Base-by-base conservation (phyloP, 169 alveolate species). In the Eimeria falciformis region DNA sequence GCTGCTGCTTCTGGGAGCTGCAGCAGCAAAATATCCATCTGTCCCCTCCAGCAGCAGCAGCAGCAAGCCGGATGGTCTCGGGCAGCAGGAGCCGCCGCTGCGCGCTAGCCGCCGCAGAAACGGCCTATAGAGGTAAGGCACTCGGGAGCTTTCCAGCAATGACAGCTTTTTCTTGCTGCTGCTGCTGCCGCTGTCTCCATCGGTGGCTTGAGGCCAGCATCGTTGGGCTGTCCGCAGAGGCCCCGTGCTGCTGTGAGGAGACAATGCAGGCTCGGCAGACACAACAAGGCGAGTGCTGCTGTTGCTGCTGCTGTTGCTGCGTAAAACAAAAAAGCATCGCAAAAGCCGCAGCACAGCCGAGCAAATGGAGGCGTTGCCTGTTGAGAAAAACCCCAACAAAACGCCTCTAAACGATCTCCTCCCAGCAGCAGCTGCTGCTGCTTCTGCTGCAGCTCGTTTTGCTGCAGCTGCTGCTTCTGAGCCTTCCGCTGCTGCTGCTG, bases 71-170 rank as follows among this genome's bases (percentile, higher is more conserved):
- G 91, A 50, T 7, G 55, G 78, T 1, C 75, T 50, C 50, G 65
- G 83, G 55, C 91, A 27, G 66, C 71, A 71, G 81, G 83, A 62
- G 47, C 91, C 91, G 5, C 58, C 91, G 18, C 83, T 53, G 2
- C 91, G 78, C n/a, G 91, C 91, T 12, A 84, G 27, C 14, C 91
- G 50, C 50, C 91, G 91, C 79, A 68, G 79, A 33, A 68, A 29
- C 25, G 47, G 79, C 17, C 79, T n/a, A 17, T 68, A 68, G 5
- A 68, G 79, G 6, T 21, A 21, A 5, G 45, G 37, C 46, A 68
- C 79, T 25, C 37, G 46, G 0, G 79, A 68, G 18, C 79, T 5
- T 45, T 68, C 79, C 17, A 68, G 18, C 17, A 68, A 33, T 0
- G 79, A 68, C 18, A 58, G 23, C 71, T 14, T 7, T 23, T 3